Evolutionary conservation across 768 basidiomycete species (phyloP).

Genomic region (Leccinellum albellum): DNA sequence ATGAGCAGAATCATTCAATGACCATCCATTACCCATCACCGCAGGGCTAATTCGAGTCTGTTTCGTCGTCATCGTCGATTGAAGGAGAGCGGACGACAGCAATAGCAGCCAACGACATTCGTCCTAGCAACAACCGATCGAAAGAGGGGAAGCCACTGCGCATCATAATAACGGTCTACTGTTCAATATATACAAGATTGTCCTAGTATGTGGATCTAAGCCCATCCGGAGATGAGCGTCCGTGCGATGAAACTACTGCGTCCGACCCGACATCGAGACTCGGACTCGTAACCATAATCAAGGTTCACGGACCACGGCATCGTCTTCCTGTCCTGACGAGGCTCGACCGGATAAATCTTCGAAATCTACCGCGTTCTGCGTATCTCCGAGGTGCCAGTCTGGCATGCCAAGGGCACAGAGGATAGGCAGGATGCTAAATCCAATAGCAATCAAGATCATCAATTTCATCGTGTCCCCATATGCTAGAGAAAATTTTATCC

Average conservation of each 20-base stretch:
- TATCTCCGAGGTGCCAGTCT: constrained; percentile 63
- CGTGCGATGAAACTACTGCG: not conserved
- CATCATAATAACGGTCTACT: not conserved
- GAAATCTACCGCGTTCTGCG: constrained; percentile 65
- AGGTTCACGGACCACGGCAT: not conserved
- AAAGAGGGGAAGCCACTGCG: not conserved
- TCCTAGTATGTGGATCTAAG: not conserved
- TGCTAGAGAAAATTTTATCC: constrained; percentile 27
- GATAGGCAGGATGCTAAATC: constrained; percentile 55
- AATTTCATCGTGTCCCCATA: constrained; percentile 56
- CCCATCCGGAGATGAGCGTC: not conserved
- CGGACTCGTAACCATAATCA: not conserved
- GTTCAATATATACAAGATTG: not conserved
- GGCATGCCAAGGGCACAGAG: constrained; percentile 57
- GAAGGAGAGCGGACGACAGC: too few relatives aligned
- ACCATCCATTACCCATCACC: too few relatives aligned
- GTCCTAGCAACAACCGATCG: not conserved
- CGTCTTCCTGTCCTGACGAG: not conserved
- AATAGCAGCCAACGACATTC: not conserved
- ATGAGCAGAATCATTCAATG: too few relatives aligned
- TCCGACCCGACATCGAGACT: not conserved
- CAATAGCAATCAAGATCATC: constrained; percentile 52
- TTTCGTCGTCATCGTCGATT: too few relatives aligned
- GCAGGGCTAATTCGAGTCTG: too few relatives aligned
- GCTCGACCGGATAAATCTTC: constrained; percentile 19